Evolutionary conservation across 768 basidiomycete genomes (phyloP), one percentile per base, ranked within the genome.

Genomic region (Mycena rebaudengoi): DNA sequence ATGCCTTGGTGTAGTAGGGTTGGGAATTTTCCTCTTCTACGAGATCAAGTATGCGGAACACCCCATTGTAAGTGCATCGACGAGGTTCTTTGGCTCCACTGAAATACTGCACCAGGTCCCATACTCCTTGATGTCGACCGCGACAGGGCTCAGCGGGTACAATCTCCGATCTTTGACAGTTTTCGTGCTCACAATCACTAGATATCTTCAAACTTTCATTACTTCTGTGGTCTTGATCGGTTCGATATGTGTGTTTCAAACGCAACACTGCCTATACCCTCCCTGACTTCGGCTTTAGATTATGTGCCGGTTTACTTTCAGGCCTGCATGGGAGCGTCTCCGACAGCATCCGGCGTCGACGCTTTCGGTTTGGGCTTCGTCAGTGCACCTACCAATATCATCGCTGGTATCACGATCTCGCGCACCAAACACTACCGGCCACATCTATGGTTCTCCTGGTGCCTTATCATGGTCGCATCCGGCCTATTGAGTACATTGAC

Each of bases 21-120:
- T 88, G 5, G 69, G 59, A 0, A 56, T 41, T 0, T 85, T 83
- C 64, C 26, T 86, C 2, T 29, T 71, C 4, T 81, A 82, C 60
- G 86, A 87, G 60, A 70, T 65, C 0, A 61, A 21, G 1, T 67
- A 70, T 10, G 70, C 83, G 0, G 64, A 25, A 16, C 18, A 71
- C n/a, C 73, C 77, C 4, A 68, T 69, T 35, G 71, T 49, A 25
- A 13, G 43, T 20, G 8, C 8, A 8, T 20, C 12, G 8, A 23
- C 32, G 12, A n/a, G 29, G 14, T 51, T 35, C 6, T 6, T 16
- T n/a, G 18, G 18, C 35, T 10, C 35, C 35, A 18, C 35, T 37
- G 35, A 37, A 37, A 37, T 37, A 37, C 18, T 37, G 35, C 18
- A 37, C 35, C 37, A 54, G 53, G 46, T 72, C 26, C 62, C 68